phyloP scores from a whole-genome alignment of 371 early-diverging fungal species.

The Mortierella polycephala region DNA sequence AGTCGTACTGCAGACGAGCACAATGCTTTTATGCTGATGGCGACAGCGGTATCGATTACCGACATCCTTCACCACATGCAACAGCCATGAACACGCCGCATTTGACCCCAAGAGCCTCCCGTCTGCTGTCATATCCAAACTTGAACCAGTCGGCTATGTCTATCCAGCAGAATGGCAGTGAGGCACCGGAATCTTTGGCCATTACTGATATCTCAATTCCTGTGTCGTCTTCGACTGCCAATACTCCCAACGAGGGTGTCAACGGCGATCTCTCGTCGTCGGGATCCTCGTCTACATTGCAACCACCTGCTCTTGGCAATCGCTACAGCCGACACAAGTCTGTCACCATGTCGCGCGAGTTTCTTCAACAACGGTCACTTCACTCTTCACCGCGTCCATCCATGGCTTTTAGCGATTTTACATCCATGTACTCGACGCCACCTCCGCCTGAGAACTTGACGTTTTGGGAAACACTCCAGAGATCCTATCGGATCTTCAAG shows the following conservation, averaged over 20 bases:
- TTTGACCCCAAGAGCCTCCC: constrained; percentile 23
- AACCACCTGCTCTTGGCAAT: constrained; percentile 9
- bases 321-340: constrained; percentile 21
- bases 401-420: constrained; percentile 39
- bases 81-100: constrained; percentile 60
- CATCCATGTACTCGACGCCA: constrained; percentile 37
- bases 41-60: constrained; percentile 81
- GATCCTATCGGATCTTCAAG: constrained; percentile 22
- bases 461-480: constrained; percentile 57
- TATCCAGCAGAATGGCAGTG: constrained; percentile 66
- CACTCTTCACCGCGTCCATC: constrained; percentile 31
- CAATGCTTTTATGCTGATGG: constrained; percentile 70
- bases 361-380: constrained; percentile 1
- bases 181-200: constrained; percentile 18
- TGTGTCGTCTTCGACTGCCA: neutral
- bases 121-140: constrained; percentile 77
- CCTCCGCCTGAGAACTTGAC: constrained; percentile 52
- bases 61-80: constrained; percentile 71
- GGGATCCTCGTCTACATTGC: constrained; percentile 6
- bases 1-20: constrained; percentile 48
- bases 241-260: too few species aligned
- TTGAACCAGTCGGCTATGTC: constrained; percentile 90
- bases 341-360: constrained; percentile 36
- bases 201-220: constrained; percentile 15
- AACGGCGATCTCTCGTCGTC: neutral